Evolutionary conservation across 257 asterid genomes (phyloP).

Genomic region (Solanum verrucosum): DNA sequence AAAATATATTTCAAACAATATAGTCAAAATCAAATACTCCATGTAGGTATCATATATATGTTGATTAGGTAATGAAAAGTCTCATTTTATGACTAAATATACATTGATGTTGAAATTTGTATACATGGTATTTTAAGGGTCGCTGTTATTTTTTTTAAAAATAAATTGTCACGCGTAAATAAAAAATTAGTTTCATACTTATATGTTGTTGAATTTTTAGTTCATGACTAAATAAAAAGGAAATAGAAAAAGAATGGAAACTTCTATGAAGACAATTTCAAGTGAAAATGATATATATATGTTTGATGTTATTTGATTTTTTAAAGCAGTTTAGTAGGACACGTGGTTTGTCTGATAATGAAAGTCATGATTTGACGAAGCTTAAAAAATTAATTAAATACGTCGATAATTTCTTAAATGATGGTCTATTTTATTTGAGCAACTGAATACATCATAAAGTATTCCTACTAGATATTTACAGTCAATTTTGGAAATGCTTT

Average conservation of each 20-base stretch:
- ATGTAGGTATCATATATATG: neutral
- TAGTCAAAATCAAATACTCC: neutral
- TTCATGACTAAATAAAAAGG: neutral
- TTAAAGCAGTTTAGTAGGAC: neutral
- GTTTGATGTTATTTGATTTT: neutral
- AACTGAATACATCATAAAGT: accelerated
- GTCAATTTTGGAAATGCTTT: neutral
- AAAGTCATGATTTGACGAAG: neutral
- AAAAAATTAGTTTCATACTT: neutral
- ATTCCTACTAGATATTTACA: neutral
- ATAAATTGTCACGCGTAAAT: neutral
- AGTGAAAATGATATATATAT: neutral
- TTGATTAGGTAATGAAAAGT: neutral
- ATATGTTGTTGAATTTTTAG: neutral
- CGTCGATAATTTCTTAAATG: neutral
- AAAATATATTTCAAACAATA: neutral
- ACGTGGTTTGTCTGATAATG: neutral
- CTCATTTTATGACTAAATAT: neutral
- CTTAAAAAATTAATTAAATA: neutral
- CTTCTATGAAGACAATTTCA: neutral
- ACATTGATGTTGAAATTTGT: neutral
- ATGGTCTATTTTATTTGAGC: neutral
- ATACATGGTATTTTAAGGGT: neutral
- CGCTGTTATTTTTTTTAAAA: neutral
- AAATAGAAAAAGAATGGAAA: neutral